Evolutionary conservation across 176 grass and related monocot species (phyloP), one percentile per base, ranked within the genome.

Genomic region (Leersia perrieri): DNA sequence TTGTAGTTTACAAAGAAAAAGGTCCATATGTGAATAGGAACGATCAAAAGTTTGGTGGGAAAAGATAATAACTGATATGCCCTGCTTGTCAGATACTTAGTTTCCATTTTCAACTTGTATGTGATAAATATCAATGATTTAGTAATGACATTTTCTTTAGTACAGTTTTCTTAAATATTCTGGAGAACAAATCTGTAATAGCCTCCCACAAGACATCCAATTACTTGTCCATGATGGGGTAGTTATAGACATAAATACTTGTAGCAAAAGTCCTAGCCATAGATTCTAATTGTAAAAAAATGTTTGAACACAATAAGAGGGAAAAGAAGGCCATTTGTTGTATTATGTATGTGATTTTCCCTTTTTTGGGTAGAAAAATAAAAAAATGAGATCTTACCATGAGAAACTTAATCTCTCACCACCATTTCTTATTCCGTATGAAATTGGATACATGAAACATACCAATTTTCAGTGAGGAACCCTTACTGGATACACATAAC

Each of bases 381-480:
- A 69, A 45, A 32, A 72, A n/a, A 45, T 70, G 36, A 68, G 27
- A 76, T 69, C 76, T 41, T 58, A 27, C 57, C 28, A 10, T 41
- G 23, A 16, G 63, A 20, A 68, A 69, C 73, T 76, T 23, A 15
- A 57, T 76, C 12, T 38, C 18, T 72, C 28, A 62, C 18, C 25
- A 57, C 39, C 30, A 84, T 7, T 68, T 60, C 32, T 3, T 4
- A 38, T 38, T 38, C 7, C n/a, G n/a, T n/a, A n/a, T n/a, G n/a
- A n/a, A 7, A 38, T 38, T 75, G 41, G 33, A 76, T 76, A 30
- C 26, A 40, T 75, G 38, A 28, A 35, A 83, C 33, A 44, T 72
- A 82, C 55, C 27, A 82, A 36, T 82, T 82, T 72, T 27, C 57
- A 62, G 63, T 18, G 18, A 47, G 38, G 57, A 36, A 72, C 44